Conservation (phyloP, 805 yeast genomes). For the Naumovozyma dairenensis region DNA sequence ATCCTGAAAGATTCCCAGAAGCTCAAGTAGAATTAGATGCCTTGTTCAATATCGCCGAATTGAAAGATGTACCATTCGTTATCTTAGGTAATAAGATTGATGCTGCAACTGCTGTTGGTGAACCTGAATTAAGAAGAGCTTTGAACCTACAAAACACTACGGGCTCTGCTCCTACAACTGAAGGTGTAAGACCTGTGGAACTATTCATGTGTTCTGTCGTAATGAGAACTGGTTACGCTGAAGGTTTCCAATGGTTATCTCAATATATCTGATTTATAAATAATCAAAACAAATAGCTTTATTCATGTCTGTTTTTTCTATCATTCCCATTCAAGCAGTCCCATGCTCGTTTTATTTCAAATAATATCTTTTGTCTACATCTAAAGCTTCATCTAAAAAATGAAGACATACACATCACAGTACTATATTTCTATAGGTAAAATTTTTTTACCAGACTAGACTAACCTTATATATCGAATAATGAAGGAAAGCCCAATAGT, state of each 20-base stretch:
- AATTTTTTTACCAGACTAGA: no score
- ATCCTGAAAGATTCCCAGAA: constrained; percentile 89
- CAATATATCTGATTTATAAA: constrained; percentile 75
- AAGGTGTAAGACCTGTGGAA: constrained; percentile 82
- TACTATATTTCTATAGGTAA: no score
- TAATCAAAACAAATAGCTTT: no score
- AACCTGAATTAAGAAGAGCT: constrained; percentile 85
- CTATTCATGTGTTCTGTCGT: constrained; percentile 96
- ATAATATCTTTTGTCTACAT: no score
- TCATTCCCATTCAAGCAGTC: no score
- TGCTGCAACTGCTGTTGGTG: constrained; percentile 86
- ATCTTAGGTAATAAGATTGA: constrained; percentile 96
- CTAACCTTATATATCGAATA: no score
- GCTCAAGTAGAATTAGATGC: constrained; percentile 92
- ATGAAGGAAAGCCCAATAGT: no score
- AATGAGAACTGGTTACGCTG: constrained; percentile 97
- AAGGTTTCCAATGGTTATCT: constrained; percentile 96
- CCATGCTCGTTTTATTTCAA: no score
- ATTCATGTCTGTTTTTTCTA: no score
- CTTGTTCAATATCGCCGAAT: constrained; percentile 84
- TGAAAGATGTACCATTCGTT: constrained; percentile 80
- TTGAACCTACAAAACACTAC: constrained; percentile 83
- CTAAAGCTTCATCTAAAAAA: no score
- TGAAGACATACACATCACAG: no score
- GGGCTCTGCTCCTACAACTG: constrained; percentile 60